phyloP scores from a whole-genome alignment of 2,329 filamentous ascomycete species.

The Penicillium corylophilum region DNA sequence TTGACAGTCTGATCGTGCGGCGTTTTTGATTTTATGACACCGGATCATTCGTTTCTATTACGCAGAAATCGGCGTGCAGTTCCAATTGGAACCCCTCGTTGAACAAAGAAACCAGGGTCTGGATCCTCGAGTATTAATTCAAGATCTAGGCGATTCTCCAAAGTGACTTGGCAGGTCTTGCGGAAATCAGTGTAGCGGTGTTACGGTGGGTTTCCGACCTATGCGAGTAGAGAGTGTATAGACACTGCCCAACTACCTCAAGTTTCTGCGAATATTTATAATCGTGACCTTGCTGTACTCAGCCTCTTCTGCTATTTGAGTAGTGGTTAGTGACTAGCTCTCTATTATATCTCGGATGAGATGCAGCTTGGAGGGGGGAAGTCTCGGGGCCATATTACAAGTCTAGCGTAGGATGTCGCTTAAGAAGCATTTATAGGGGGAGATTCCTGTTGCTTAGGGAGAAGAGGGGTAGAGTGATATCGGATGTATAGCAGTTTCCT shows the following conservation, averaged over 20 bases:
- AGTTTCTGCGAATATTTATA: slow-evolving; percentile 5
- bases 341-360: slow-evolving; percentile 6
- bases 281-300: slow-evolving; percentile 1
- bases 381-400: slow-evolving; percentile 2
- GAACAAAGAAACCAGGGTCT: too few relatives aligned
- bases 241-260: slow-evolving; percentile 4
- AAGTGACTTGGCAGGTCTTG: slow-evolving; percentile 10
- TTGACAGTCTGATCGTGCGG: too few relatives aligned
- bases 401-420: background rate
- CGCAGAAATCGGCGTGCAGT: too few relatives aligned
- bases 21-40: too few relatives aligned
- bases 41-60: too few relatives aligned
- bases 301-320: slow-evolving; percentile 2
- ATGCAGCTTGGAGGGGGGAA: background rate
- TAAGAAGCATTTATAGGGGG: background rate
- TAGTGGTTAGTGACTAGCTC: slow-evolving; percentile 3
- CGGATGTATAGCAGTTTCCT: background rate
- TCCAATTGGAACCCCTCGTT: too few relatives aligned
- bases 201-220: too few relatives aligned
- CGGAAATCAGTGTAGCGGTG: slow-evolving; percentile 9
- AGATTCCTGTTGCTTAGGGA: background rate
- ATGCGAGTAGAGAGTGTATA: too few relatives aligned
- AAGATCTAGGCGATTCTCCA: too few relatives aligned
- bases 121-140: too few relatives aligned
- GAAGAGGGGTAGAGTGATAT: background rate